Conservation (phyloP, 371 early-diverging fungal species). For the Sporodiniella umbellata region DNA sequence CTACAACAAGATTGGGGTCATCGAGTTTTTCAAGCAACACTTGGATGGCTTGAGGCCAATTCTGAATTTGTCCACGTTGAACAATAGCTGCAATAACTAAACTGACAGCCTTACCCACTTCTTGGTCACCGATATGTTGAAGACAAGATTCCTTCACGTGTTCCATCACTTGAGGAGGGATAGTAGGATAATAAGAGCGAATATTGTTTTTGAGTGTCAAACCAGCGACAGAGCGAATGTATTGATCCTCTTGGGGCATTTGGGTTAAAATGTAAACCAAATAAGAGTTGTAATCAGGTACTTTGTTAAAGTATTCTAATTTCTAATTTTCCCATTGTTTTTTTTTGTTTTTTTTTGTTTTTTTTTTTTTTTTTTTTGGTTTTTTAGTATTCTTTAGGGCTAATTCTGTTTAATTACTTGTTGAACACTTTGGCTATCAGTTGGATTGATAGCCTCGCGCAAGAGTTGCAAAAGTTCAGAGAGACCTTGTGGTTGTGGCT, state of each 20-base stretch:
- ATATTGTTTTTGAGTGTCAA: slow-evolving; percentile 88
- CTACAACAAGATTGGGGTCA: slow-evolving; percentile 60
- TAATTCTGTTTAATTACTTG: slow-evolving; percentile 20
- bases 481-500: slow-evolving; percentile 49
- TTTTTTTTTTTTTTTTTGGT: not conserved
- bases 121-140: slow-evolving; percentile 71
- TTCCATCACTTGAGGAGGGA: slow-evolving; percentile 64
- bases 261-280: slow-evolving; percentile 81
- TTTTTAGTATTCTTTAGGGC: not conserved
- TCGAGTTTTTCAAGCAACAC: slow-evolving; percentile 74
- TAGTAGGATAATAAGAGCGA: slow-evolving; percentile 53
- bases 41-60: slow-evolving; percentile 84
- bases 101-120: slow-evolving; percentile 67
- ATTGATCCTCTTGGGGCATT: slow-evolving; percentile 59
- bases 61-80: slow-evolving; percentile 59
- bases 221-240: slow-evolving; percentile 82
- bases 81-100: slow-evolving; percentile 82
- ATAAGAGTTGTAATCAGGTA: slow-evolving; percentile 90
- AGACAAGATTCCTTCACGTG: slow-evolving; percentile 76
- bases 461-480: slow-evolving; percentile 45
- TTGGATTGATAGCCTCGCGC: slow-evolving; percentile 46
- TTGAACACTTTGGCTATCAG: slow-evolving; percentile 40
- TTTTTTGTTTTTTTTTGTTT: not conserved
- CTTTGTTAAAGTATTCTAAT: slow-evolving; percentile 77
- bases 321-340: slow-evolving; percentile 45